Evolutionary conservation across 73 alveolate genomes (phyloP).

Genomic region (Uronychia setigera): DNA sequence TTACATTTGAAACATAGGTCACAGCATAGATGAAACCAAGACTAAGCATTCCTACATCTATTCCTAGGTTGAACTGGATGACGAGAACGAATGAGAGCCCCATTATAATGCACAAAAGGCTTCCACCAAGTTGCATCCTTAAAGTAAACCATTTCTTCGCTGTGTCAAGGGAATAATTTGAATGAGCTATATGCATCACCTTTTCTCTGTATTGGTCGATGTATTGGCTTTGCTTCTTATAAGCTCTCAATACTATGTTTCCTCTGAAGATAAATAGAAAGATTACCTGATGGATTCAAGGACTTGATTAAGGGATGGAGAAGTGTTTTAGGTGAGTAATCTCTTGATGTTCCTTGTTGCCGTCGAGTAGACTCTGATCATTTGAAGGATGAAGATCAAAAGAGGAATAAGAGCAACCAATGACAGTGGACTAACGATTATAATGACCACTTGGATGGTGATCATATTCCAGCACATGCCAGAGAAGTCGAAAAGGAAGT

Average conservation of each 20-base stretch:
- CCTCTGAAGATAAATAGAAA: not conserved
- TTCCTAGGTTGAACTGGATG: not conserved
- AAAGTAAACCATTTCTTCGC: not conserved
- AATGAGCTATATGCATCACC: not conserved
- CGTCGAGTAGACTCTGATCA: not conserved
- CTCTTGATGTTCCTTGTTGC: not conserved
- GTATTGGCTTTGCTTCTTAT: not conserved
- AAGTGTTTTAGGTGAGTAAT: not conserved
- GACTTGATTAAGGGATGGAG: not conserved
- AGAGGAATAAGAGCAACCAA: not conserved
- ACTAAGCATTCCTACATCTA: not conserved
- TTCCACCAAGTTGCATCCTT: not conserved
- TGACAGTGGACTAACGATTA: not conserved
- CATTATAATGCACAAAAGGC: not conserved
- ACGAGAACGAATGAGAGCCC: not conserved
- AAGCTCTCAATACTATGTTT: not conserved
- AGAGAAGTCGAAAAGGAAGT: not conserved
- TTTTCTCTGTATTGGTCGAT: not conserved
- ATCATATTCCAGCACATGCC: not conserved
- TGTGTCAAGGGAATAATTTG: not conserved
- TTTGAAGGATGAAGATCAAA: not conserved
- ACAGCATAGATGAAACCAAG: not conserved
- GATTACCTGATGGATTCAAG: not conserved
- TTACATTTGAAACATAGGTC: not conserved
- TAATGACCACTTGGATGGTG: not conserved